Percentiles rank a stretch among this genome's conserved stretches.
Evolutionary conservation across 352 stramenopile species (phyloP).

Genomic region (Nothophytophthora sp.): DNA sequence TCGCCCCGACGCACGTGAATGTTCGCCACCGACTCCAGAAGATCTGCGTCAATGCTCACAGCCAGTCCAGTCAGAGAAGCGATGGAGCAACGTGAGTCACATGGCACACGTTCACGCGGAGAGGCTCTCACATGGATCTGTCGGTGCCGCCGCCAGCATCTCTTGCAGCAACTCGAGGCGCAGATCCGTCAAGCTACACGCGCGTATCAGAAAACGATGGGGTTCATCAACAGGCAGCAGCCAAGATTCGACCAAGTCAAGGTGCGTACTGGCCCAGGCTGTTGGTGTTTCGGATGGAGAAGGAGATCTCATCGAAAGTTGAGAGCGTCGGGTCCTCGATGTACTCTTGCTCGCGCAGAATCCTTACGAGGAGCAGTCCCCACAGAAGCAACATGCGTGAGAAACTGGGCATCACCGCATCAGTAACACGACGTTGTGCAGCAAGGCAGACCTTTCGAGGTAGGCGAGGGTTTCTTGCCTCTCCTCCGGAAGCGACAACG

Average conservation of each 20-base stretch:
- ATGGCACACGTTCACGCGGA: not conserved
- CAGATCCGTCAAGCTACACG: conserved; percentile 42
- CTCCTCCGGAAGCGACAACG: conserved; percentile 25
- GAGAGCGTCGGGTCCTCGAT: conserved; percentile 40
- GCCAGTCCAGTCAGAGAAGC: not conserved
- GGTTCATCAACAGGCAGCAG: too few relatives aligned
- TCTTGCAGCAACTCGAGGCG: conserved; percentile 41
- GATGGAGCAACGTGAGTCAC: not conserved
- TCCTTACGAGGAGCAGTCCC: conserved; percentile 7
- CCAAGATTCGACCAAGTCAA: too few relatives aligned
- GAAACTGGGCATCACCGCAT: not conserved
- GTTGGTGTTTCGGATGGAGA: conserved; percentile 31
- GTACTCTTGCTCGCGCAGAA: conserved; percentile 48
- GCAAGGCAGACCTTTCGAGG: conserved; percentile 40
- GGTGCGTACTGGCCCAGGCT: conserved; percentile 48
- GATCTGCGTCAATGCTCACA: conserved; percentile 16
- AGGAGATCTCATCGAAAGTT: conserved; percentile 29
- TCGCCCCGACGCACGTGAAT: conserved; percentile 43
- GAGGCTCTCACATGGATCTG: conserved; percentile 36
- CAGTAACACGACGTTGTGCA: not conserved
- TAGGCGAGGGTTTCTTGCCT: conserved; percentile 31
- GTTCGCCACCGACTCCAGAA: conserved; percentile 46
- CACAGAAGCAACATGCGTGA: not conserved
- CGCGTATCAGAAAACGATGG: too few relatives aligned
- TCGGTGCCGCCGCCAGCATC: conserved; percentile 29